Percentiles rank a stretch among this genome's conserved stretches.
These are phyloP conservation scores for Letharia lupina DNA, from an alignment of 495 filamentous ascomycete genomes.

Conservation along the genomic window DNA sequence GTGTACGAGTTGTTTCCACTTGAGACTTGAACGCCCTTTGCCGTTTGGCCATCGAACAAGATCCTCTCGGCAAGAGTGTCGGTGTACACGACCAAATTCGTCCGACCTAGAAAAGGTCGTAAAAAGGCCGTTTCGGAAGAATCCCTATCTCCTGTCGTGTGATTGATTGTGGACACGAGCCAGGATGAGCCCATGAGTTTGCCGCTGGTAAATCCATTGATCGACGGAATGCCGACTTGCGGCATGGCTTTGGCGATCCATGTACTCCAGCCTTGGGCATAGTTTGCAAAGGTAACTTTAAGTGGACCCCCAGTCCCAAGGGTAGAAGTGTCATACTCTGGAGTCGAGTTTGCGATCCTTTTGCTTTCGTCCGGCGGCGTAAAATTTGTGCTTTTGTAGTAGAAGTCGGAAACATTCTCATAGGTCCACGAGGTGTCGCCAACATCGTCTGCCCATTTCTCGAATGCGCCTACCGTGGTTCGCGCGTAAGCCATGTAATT, in stretches of 20 bases:
- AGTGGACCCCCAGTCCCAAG: no score
- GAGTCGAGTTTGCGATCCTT: no score
- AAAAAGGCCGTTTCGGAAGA: slow-evolving; percentile 29
- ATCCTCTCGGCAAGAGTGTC: slow-evolving; percentile 18
- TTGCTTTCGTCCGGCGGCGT: no score
- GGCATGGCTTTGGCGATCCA: slow-evolving; percentile 30
- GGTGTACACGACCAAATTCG: slow-evolving; percentile 13
- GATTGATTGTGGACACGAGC: slow-evolving; percentile 19
- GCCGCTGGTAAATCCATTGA: slow-evolving; percentile 32
- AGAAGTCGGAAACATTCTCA: no score
- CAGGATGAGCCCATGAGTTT: slow-evolving; percentile 23
- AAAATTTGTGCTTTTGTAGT: no score
- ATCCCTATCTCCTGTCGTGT: slow-evolving; percentile 4
- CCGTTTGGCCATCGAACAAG: slow-evolving; percentile 3
- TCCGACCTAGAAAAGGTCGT: background rate
- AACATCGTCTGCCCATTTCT: no score
- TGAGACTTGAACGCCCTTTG: slow-evolving; percentile 14
- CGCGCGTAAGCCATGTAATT: no score
- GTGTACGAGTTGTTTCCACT: slow-evolving; percentile 24
- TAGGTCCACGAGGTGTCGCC: no score
- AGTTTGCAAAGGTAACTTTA: slow-evolving; percentile 30
- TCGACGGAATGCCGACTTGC: slow-evolving; percentile 29
- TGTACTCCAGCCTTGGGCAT: slow-evolving; percentile 36
- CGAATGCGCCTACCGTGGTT: no score
- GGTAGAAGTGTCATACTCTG: no score